Base-by-base conservation (phyloP, 495 filamentous ascomycete genomes). In the Penicillium alfredii region DNA sequence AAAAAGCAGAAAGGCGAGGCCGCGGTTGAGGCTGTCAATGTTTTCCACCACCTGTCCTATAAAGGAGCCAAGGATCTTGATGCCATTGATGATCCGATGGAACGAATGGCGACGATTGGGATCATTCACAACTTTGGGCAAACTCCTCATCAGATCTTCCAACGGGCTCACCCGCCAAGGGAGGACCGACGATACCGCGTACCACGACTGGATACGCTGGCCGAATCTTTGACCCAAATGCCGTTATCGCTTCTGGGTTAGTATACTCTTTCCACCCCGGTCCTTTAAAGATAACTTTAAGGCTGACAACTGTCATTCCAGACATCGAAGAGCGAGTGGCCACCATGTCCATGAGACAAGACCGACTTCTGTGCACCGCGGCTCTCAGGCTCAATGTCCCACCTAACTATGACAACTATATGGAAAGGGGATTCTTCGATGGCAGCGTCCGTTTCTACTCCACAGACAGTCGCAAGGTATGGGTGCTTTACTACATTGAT, bases 51-150 rank as follows among this genome's bases (percentile, higher is more conserved):
- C 51, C 69, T 94, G 8, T 95, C 88, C 1, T 98, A 98, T 61
- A 84, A 87, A 44, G 92, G 92, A 9, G 88, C 90, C 7, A 88
- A 84, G 47, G 84, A 98, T 61, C 72, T 98, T 2, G 92, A 98
- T 49, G 80, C 78, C 30, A 97, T 98, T 49, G 77, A 81, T 25
- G 92, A 98, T 53, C 84, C 84, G 0, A 73, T 86, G 38, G 88
- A 95, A 55, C 73, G 84, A 22, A 62, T 85, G 11, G 84, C 86
- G 4, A 89, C 87, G 0, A 95, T 95, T 45, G 85, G 87, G 15
- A 94, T 95, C 51, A 95, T 98, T 41, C 88, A 98, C 61, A 96
- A 96, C 53, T 98, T 98, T 61, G 92, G 92, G 1, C 92, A 98
- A 56, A 98, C 93, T 8, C 93, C 93, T 2, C 79, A 90, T 58